Base-by-base conservation (phyloP, 2,329 filamentous ascomycete genomes). In the Albophoma yamanashiensis region DNA sequence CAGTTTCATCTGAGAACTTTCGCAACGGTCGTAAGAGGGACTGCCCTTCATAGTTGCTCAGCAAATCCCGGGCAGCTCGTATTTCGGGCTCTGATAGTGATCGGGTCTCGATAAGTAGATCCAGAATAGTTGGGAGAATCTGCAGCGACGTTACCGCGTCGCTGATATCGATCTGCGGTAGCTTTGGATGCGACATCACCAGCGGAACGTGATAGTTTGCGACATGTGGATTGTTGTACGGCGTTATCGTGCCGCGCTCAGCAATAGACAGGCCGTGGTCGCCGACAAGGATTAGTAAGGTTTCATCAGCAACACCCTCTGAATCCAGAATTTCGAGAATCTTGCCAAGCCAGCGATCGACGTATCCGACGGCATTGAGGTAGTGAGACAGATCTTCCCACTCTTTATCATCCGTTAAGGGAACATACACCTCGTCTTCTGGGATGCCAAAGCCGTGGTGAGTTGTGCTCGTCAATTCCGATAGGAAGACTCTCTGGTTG, bases 201-300 rank as follows among this genome's bases (percentile, higher is more conserved):
- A 74, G 65, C 5, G 70, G 70, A 4, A 74, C 71, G 47, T 70
- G 70, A 59, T 70, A 72, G 63, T 72, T 71, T 58, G 67, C 72
- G 55, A 73, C 59, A 53, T 72, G 69, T 47, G 64, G 63, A 60
- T 73, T 70, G 34, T 71, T 72, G 6, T 73, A 74, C 1, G 71
- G 67, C 4, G 70, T 70, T 8, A 71, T 66, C 11, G 66, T 66
- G 8, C 66, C 66, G 17, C 70, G 71, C 25, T 73, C 71, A 0
- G 70, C 64, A n/a, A 73, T 62, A 0, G 71, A 73, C 8, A 71
- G 63, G 0, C 71, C 71, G 34, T 73, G 71, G 40, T 73, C 70
- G 1, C 71, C 71, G 2, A 69, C 68, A 15, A 72, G 63, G 7
- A 73, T 64, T 8, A 73, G 61, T 31, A 73, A 58, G 0, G 71